phyloP scores from a whole-genome alignment of 768 basidiomycete genomes.

The Pisolithus orientalis region DNA sequence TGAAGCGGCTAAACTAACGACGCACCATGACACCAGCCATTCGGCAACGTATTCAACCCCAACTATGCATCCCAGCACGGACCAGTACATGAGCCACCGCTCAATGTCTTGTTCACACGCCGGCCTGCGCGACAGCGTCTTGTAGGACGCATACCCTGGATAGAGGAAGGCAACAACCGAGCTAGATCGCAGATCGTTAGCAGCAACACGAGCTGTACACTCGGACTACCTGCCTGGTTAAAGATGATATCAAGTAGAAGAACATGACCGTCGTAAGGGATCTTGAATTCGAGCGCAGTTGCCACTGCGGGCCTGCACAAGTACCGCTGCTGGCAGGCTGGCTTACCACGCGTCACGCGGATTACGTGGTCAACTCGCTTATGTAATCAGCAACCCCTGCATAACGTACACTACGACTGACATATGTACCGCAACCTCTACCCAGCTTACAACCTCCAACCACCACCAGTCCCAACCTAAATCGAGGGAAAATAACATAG shows the following conservation, averaged over 20 bases:
- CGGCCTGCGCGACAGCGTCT: conserved; percentile 82
- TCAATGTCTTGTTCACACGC: conserved; percentile 82
- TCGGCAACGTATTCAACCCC: conserved; percentile 80
- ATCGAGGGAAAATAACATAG: no score
- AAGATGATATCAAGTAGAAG: conserved; percentile 35
- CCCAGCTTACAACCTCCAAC: no score
- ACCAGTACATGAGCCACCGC: conserved; percentile 98
- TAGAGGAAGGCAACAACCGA: conserved; percentile 80
- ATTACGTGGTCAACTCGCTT: neutral
- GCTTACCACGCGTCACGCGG: neutral
- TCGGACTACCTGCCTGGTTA: conserved; percentile 31
- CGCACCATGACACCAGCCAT: conserved; percentile 84
- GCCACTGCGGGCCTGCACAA: neutral
- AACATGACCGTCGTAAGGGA: conserved; percentile 26
- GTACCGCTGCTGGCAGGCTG: neutral
- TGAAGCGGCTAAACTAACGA: neutral
- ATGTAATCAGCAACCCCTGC: neutral
- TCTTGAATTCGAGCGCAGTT: neutral
- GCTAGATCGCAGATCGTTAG: conserved; percentile 29
- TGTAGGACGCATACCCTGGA: conserved; percentile 95
- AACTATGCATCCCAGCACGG: conserved; percentile 77
- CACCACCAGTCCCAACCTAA: no score
- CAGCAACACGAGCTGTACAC: conserved; percentile 29
- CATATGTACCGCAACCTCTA: no score
- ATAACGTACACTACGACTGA: no score